Conservation (phyloP, 169 alveolate species). For the Plasmodium fragile region DNA sequence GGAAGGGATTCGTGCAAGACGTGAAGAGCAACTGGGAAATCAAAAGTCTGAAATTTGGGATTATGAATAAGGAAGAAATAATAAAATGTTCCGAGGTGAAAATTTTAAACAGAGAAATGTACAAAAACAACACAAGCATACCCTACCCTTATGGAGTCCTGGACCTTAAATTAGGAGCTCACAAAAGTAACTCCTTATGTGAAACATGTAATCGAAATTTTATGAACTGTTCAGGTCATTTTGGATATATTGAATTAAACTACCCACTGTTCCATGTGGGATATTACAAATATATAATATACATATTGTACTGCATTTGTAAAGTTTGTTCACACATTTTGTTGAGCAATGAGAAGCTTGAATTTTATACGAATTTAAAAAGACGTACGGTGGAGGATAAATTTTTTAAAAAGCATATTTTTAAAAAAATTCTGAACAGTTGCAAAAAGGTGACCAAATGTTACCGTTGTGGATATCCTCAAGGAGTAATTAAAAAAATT, state of each 20-base stretch:
- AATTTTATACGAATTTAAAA: constrained; percentile 79
- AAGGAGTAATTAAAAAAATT: constrained; percentile 88
- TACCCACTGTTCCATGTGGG: constrained; percentile 99
- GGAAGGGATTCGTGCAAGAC: constrained; percentile 41
- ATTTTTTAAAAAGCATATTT: constrained; percentile 83
- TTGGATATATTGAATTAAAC: constrained; percentile 95
- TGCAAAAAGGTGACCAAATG: constrained; percentile 88
- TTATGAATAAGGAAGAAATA: constrained; percentile 86
- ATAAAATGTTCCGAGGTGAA: constrained; percentile 85
- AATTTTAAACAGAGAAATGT: constrained; percentile 85
- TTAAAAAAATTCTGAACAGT: constrained; percentile 87
- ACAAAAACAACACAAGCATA: constrained; percentile 80
- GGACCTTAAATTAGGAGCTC: constrained; percentile 85
- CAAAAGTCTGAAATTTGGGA: constrained; percentile 87
- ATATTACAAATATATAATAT: constrained; percentile 94
- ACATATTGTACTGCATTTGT: constrained; percentile 93
- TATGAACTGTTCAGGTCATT: constrained; percentile 98
- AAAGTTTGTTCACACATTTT: constrained; percentile 93
- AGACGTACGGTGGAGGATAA: constrained; percentile 85
- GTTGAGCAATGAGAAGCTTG: constrained; percentile 87
- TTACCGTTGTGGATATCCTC: constrained; percentile 89
- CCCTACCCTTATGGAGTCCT: constrained; percentile 89
- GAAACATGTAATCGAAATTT: constrained; percentile 92
- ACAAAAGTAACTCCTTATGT: constrained; percentile 86
- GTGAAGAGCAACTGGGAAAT: constrained; percentile 75